A percentile compares a stretch with the other conserved stretches of the same genome.
phyloP scores from a whole-genome alignment of 2,329 filamentous ascomycete species.

The Pseudogymnoascus sp. region DNA sequence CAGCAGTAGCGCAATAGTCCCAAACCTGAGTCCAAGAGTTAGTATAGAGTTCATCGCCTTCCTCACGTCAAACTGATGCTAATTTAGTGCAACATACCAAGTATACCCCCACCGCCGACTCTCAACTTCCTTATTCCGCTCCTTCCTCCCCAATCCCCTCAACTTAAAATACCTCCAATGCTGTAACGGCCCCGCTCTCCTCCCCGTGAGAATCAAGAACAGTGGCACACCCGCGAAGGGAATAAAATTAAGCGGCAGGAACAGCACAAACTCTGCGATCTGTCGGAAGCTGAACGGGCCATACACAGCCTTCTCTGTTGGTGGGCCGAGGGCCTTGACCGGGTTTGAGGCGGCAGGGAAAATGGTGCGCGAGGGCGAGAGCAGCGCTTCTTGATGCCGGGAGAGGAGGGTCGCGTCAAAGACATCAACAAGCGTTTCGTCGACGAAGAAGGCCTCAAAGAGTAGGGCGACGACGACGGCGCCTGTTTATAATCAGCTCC shows the following conservation, averaged over 20 bases:
- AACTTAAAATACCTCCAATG: slow-evolving; percentile 89
- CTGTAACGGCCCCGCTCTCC: slow-evolving; percentile 76
- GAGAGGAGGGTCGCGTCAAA: slow-evolving; percentile 56
- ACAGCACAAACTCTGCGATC: slow-evolving; percentile 72
- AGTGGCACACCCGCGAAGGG: slow-evolving; percentile 74
- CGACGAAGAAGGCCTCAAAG: slow-evolving; percentile 75
- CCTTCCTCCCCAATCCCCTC: slow-evolving; percentile 61
- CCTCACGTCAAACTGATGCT: background rate
- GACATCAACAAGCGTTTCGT: slow-evolving; percentile 68
- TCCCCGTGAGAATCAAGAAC: slow-evolving; percentile 82
- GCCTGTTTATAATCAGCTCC: slow-evolving; percentile 12
- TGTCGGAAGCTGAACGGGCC: slow-evolving; percentile 87
- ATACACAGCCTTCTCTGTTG: slow-evolving; percentile 67
- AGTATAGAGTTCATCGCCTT: background rate
- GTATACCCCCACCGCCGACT: slow-evolving; percentile 72
- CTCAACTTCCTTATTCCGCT: slow-evolving; percentile 62
- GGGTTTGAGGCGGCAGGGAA: slow-evolving; percentile 61
- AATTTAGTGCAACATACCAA: slow-evolving; percentile 43
- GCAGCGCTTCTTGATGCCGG: slow-evolving; percentile 49
- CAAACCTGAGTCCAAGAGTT: slow-evolving; percentile 50
- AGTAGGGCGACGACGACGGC: slow-evolving; percentile 32
- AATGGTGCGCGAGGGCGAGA: slow-evolving; percentile 56
- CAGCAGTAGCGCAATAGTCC: slow-evolving; percentile 71
- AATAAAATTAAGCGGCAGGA: slow-evolving; percentile 77
- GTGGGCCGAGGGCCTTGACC: slow-evolving; percentile 73